These are phyloP conservation scores for Pleurotus tuber-regium DNA, from an alignment of 768 basidiomycete species.

Conservation along the genomic window DNA sequence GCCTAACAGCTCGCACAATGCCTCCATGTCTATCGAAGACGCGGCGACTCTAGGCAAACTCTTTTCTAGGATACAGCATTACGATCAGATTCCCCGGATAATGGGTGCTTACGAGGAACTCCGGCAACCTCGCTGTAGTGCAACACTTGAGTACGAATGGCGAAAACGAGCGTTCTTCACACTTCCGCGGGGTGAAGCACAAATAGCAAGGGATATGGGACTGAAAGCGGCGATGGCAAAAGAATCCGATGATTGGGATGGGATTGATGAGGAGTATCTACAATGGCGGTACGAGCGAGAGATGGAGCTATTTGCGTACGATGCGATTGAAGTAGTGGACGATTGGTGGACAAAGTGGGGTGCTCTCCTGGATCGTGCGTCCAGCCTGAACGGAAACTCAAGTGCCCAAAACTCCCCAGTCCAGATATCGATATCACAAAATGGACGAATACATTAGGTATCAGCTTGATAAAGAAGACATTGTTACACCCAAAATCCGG, in stretches of 20 bases:
- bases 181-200: slow-evolving; percentile 40
- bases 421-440: neutral
- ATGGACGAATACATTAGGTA: neutral
- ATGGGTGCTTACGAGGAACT: slow-evolving; percentile 58
- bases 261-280: slow-evolving; percentile 46
- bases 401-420: neutral
- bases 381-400: neutral
- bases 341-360: slow-evolving; percentile 63
- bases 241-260: slow-evolving; percentile 26
- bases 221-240: slow-evolving; percentile 33
- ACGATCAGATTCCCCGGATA: slow-evolving; percentile 48
- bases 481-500: too few relatives aligned
- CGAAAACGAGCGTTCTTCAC: slow-evolving; percentile 43
- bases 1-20: slow-evolving; percentile 54
- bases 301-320: slow-evolving; percentile 46
- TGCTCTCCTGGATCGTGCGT: slow-evolving; percentile 20
- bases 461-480: neutral
- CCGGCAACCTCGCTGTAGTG: slow-evolving; percentile 47
- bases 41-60: slow-evolving; percentile 57
- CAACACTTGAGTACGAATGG: slow-evolving; percentile 43
- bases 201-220: slow-evolving; percentile 41
- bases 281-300: slow-evolving; percentile 51
- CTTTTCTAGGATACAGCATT: slow-evolving; percentile 49
- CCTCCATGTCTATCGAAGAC: slow-evolving; percentile 58
- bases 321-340: slow-evolving; percentile 54